phyloP scores from a whole-genome alignment of 306 rosid species.

The Ochetophila trinervis region DNA sequence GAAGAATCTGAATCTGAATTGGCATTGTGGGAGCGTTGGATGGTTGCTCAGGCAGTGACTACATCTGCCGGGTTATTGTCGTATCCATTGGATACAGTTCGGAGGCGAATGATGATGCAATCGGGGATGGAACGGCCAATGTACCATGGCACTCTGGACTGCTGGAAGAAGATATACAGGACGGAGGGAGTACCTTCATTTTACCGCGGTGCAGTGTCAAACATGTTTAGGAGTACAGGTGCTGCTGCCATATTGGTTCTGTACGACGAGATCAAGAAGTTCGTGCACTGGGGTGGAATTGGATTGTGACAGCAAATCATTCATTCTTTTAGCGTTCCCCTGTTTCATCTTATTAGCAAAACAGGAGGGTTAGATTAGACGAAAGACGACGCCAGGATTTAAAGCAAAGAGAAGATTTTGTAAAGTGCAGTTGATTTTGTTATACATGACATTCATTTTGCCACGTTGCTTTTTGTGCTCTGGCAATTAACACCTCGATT shows the following conservation, averaged over 20 bases:
- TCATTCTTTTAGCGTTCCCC: slow-evolving; percentile 1
- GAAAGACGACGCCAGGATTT: slow-evolving; percentile 24
- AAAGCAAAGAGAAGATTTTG: slow-evolving; percentile 8
- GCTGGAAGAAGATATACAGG: slow-evolving; percentile 82
- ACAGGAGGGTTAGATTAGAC: slow-evolving; percentile 27
- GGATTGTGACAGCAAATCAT: slow-evolving; percentile 32
- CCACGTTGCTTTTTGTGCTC: slow-evolving; percentile 25
- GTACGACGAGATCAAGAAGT: slow-evolving; percentile 87
- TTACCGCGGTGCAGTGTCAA: slow-evolving; percentile 81
- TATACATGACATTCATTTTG: slow-evolving; percentile 33
- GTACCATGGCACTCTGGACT: slow-evolving; percentile 65
- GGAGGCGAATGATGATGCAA: slow-evolving; percentile 99
- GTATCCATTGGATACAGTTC: slow-evolving; percentile 85
- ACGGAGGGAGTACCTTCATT: slow-evolving; percentile 76
- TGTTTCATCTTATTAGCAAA: slow-evolving; percentile 25
- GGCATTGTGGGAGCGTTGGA: slow-evolving; percentile 80
- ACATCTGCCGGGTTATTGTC: slow-evolving; percentile 87
- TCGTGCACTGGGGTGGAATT: slow-evolving; percentile 65
- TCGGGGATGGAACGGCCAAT: slow-evolving; percentile 71
- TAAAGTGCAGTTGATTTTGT: slow-evolving; percentile 12
- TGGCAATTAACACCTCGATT: slow-evolving; percentile 20
- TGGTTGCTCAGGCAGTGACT: slow-evolving; percentile 87
- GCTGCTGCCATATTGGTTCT: slow-evolving; percentile 92
- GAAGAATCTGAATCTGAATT: slow-evolving; percentile 47
- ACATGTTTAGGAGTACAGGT: slow-evolving; percentile 83